These are phyloP conservation scores for Lotus japonicus DNA, from an alignment of 306 rosid species.

Conservation along the genomic window DNA sequence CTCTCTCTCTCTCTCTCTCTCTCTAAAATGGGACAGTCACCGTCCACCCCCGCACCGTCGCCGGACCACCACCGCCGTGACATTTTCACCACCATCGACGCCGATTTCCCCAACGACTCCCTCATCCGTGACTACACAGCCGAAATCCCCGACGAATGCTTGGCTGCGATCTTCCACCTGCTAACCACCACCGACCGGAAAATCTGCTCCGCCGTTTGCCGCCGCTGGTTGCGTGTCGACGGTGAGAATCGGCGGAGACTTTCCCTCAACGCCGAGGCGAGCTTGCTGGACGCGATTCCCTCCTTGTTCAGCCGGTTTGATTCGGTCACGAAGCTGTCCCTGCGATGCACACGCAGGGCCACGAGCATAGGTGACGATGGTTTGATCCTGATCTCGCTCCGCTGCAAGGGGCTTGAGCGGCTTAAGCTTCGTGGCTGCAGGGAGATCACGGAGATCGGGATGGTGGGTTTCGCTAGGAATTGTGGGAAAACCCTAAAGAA, in stretches of 20 bases:
- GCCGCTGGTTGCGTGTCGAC: constrained; percentile 68
- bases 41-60: constrained; percentile 35
- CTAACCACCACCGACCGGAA: constrained; percentile 55
- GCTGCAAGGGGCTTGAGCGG: constrained; percentile 54
- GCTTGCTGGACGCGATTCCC: constrained; percentile 39
- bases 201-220: constrained; percentile 51
- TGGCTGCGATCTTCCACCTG: constrained; percentile 47
- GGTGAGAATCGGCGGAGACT: constrained; percentile 62
- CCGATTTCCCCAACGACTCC: not conserved
- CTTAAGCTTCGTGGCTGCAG: constrained; percentile 78
- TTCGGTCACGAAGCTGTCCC: constrained; percentile 66
- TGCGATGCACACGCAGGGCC: constrained; percentile 65
- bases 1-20: not conserved
- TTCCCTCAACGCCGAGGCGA: constrained; percentile 46
- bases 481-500: constrained; percentile 52
- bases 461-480: constrained; percentile 49
- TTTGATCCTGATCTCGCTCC: constrained; percentile 56
- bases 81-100: not conserved
- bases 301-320: constrained; percentile 55
- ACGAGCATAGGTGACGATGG: constrained; percentile 58
- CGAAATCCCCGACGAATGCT: constrained; percentile 69
- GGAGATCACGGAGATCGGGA: constrained; percentile 56
- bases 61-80: constrained; percentile 22
- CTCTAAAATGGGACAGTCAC: constrained; percentile 61
- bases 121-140: constrained; percentile 32